Evolutionary conservation across 371 early-diverging fungal species (phyloP).

Genomic region (Smittium culicis): DNA sequence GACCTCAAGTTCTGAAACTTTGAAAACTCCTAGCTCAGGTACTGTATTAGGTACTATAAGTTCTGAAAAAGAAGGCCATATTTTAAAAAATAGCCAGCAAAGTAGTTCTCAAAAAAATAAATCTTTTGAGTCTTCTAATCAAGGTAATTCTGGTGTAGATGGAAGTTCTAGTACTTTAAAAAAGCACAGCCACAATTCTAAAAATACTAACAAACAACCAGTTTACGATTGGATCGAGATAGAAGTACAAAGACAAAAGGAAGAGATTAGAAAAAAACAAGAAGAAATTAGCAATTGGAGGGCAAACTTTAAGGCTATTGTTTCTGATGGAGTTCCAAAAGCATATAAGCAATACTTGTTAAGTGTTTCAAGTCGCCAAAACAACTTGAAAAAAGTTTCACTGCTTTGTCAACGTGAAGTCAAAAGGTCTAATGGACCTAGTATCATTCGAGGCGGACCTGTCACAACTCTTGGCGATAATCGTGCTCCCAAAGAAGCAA

Average conservation of each 20-base stretch:
- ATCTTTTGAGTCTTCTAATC: no score
- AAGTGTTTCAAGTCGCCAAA: slow-evolving; percentile 18
- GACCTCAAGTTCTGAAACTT: background rate
- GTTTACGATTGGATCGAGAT: background rate
- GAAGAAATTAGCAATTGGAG: slow-evolving; percentile 14
- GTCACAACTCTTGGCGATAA: slow-evolving; percentile 6
- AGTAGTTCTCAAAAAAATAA: no score
- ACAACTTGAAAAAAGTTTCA: slow-evolving; percentile 26
- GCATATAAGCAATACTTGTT: slow-evolving; percentile 25
- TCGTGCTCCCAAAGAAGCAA: slow-evolving; percentile 29
- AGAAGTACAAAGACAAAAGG: background rate
- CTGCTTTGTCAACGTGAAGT: slow-evolving; percentile 32
- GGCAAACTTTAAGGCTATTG: slow-evolving; percentile 17
- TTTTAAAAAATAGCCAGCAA: no score
- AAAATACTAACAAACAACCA: no score
- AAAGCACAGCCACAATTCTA: no score
- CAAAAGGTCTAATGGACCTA: slow-evolving; percentile 22
- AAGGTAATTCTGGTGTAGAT: no score
- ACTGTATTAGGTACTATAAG: no score
- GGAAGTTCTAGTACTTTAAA: no score
- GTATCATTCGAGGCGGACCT: slow-evolving; percentile 6
- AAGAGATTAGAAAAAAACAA: background rate
- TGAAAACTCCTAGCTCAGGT: background rate
- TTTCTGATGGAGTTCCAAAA: slow-evolving; percentile 25
- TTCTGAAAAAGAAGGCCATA: no score